These are phyloP conservation scores for Leptodontidium sp. DNA, from an alignment of 2,329 filamentous ascomycete genomes.

Conservation along the genomic window DNA sequence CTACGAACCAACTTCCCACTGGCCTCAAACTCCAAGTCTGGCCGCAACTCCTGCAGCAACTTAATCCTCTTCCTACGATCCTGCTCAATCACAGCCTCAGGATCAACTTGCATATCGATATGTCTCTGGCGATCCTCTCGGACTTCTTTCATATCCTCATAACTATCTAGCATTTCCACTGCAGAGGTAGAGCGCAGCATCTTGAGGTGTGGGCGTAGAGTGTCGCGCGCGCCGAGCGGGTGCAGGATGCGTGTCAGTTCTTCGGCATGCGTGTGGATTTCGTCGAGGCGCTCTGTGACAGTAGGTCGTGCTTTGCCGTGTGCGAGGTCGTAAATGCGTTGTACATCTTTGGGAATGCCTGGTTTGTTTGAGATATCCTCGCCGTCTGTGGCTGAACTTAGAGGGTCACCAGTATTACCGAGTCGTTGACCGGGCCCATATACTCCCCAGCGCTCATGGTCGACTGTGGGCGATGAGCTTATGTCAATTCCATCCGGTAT, in stretches of 20 bases:
- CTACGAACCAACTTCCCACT: not conserved
- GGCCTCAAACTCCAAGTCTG: not conserved
- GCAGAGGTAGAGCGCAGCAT: slow-evolving; percentile 1
- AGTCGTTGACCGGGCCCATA: not conserved
- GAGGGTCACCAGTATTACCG: not conserved
- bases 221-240: slow-evolving; percentile 14
- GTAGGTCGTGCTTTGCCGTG: slow-evolving; percentile 12
- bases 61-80: slow-evolving; percentile 10
- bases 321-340: slow-evolving; percentile 19
- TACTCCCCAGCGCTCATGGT: not conserved
- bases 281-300: slow-evolving; percentile 17
- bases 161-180: slow-evolving; percentile 25
- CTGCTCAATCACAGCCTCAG: not conserved
- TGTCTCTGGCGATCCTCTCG: slow-evolving; percentile 8
- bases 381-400: not conserved
- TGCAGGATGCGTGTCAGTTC: not conserved
- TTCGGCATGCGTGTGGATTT: not conserved
- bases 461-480: not conserved
- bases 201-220: not conserved
- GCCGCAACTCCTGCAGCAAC: not conserved
- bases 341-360: not conserved
- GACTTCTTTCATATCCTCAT: slow-evolving; percentile 19
- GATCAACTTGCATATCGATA: slow-evolving; percentile 9
- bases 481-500: not conserved
- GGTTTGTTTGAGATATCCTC: not conserved